phyloP scores from a whole-genome alignment of 345 rosid genomes.

The Acer campestre region DNA sequence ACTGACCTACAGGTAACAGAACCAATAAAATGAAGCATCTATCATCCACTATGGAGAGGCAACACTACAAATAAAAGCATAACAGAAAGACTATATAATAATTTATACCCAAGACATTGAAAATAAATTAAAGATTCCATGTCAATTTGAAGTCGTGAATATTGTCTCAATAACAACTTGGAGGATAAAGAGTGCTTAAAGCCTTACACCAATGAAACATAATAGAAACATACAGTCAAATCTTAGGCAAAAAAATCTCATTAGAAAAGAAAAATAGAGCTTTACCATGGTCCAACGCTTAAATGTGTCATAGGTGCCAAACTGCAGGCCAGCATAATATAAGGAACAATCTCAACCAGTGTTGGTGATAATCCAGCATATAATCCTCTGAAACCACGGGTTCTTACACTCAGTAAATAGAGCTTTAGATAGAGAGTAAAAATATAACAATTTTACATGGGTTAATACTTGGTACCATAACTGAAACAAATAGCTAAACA shows the following conservation, averaged over 20 bases:
- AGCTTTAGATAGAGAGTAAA: neutral
- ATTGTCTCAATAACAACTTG: neutral
- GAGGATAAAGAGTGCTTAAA: conserved; percentile 2
- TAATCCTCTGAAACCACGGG: conserved; percentile 83
- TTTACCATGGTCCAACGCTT: conserved; percentile 90
- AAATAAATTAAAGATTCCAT: neutral
- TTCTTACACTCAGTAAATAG: conserved; percentile 8
- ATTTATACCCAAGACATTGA: neutral
- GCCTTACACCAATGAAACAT: neutral
- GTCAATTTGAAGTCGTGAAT: neutral
- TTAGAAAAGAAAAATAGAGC: conserved; percentile 11
- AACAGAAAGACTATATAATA: neutral
- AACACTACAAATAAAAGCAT: neutral
- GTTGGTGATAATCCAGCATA: conserved; percentile 96
- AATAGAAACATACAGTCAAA: neutral
- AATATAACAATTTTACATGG: neutral
- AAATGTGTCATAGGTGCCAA: conserved; percentile 92
- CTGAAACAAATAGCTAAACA: neutral
- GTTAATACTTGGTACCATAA: neutral
- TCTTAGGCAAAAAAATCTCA: neutral
- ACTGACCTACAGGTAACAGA: neutral
- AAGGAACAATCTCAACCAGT: conserved; percentile 89
- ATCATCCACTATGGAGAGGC: neutral
- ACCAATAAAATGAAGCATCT: neutral
- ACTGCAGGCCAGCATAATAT: conserved; percentile 98